A percentile compares a stretch with the other conserved stretches of the same genome.
These are phyloP conservation scores for Rostrohypoxylon terebratum DNA, from an alignment of 495 filamentous ascomycete species.

Conservation along the genomic window DNA sequence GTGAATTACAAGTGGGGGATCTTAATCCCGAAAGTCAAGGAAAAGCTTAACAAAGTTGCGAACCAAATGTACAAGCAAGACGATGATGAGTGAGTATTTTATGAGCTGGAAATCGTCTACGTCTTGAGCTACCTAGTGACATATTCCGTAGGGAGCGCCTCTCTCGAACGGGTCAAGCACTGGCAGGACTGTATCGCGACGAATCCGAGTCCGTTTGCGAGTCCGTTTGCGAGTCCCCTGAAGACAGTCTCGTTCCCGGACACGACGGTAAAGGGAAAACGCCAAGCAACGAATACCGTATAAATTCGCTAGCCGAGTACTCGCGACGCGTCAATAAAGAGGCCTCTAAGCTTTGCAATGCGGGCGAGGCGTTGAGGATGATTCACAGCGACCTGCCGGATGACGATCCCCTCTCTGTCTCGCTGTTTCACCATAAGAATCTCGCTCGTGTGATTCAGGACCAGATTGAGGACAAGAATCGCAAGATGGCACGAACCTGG, in stretches of 20 bases:
- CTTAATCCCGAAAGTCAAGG: background rate
- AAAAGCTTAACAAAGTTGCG: background rate
- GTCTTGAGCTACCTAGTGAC: background rate
- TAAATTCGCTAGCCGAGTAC: background rate
- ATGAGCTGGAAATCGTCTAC: background rate
- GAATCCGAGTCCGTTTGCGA: background rate
- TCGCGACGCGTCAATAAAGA: too few species aligned
- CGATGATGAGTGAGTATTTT: background rate
- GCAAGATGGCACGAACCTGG: background rate
- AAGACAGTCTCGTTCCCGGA: background rate
- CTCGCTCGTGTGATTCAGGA: background rate
- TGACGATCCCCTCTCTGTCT: background rate
- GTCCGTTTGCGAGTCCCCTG: background rate
- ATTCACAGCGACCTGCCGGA: background rate
- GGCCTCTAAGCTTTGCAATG: background rate
- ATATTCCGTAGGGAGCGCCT: background rate
- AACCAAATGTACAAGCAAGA: background rate
- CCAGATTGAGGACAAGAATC: background rate
- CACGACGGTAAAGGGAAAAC: background rate
- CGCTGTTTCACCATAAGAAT: background rate
- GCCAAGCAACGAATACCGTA: background rate
- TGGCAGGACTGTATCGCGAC: background rate
- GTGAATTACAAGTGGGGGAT: background rate
- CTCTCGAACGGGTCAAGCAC: too few species aligned
- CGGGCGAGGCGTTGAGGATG: background rate